These are phyloP conservation scores for Flaveria robusta DNA, from an alignment of 129 eudicot genomes.

Conservation along the genomic window DNA sequence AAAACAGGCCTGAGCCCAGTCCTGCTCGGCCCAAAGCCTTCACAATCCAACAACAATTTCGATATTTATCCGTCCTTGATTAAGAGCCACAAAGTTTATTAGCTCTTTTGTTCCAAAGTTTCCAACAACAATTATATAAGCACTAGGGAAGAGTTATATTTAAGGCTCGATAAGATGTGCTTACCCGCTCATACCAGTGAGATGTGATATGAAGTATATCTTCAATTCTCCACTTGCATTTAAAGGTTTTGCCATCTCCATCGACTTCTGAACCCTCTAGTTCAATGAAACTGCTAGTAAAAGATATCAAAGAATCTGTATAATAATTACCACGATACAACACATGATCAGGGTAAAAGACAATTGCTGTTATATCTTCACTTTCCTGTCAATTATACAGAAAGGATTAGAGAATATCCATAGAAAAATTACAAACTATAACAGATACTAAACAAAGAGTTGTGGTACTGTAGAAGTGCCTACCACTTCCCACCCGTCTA, in stretches of 20 bases:
- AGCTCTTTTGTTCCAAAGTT: background rate
- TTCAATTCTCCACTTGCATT: conserved; percentile 54
- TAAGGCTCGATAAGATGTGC: conserved; percentile 21
- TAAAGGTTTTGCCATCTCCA: conserved; percentile 35
- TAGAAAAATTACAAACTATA: background rate
- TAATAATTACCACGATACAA: conserved; percentile 43
- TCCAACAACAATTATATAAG: background rate
- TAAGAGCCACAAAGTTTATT: background rate
- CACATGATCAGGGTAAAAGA: conserved; percentile 64
- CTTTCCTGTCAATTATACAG: conserved; percentile 48
- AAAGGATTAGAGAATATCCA: conserved; percentile 10
- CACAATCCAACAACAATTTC: no score
- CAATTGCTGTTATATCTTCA: conserved; percentile 40
- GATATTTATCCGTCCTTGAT: no score
- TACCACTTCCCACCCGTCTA: conserved; percentile 61
- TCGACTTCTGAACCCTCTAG: conserved; percentile 40
- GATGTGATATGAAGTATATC: conserved; percentile 64
- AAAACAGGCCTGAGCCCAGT: no score
- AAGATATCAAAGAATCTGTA: conserved; percentile 48
- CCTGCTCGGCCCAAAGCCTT: no score
- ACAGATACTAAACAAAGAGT: background rate
- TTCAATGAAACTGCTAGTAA: conserved; percentile 48
- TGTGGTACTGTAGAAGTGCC: background rate
- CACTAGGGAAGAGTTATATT: background rate
- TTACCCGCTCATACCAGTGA: conserved; percentile 60